Base-by-base conservation (phyloP, 2,329 filamentous ascomycete genomes). In the Ascochyta rabiei region DNA sequence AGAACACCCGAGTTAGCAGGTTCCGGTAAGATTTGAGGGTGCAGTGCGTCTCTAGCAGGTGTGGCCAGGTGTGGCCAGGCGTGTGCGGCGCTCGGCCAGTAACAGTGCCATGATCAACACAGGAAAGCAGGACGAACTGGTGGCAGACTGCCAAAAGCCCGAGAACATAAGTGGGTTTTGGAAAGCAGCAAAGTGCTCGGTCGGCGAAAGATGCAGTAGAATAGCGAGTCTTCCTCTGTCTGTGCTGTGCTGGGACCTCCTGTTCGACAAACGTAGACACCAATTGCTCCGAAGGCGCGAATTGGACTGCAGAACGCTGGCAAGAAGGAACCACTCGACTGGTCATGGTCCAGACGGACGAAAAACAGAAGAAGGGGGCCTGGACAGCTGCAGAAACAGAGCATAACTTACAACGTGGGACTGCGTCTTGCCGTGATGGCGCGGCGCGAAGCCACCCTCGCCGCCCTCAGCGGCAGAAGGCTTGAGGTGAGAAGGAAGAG, bases 401-500 rank as follows among this genome's bases (percentile, higher is more conserved):
- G 40, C 57, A 42, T 8, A 48, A 87, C 89, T 86, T 79, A 89
- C 89, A 86, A 93, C 90, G 79, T 93, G 89, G 58, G 89, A 91
- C 77, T 89, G 88, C 66, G 89, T 89, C 85, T 93, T 93, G 80
- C 89, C 89, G 77, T 93, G 89, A 75, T 91, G 90, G 75, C 87
- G 86, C 23, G 63, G 64, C 67, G 83, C 79, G 63, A 86, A 81
- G 66, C 75, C 79, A 38, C 65, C 64, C 52, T 70, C 74, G 61
- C 75, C 79, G 56, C 71, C 73, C 33, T 61, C 68, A 33, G 72
- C 72, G 33, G 69, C 64, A 56, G 79, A 77, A 59, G 87, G 83
- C 84, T 91, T 93, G 70, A 97, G 84, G 82, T 96, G 93, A 38
- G 89, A 83, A 62, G 93, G 91, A 68, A 97, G 81, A 62, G 90